Conservation (phyloP, 257 asterid species). For the Petunia secreta region DNA sequence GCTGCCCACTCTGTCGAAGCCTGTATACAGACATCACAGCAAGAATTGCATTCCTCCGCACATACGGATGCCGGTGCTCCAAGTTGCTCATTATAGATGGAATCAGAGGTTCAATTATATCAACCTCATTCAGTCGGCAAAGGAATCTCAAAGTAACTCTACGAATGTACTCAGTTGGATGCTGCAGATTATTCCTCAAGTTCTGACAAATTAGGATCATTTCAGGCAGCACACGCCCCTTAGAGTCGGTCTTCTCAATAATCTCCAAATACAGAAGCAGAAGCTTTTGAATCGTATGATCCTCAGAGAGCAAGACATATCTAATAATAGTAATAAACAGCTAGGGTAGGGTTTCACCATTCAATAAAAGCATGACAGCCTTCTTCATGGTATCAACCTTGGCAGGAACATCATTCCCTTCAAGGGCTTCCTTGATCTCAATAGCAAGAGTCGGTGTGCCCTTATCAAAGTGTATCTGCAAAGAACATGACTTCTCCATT, state of each 20-base stretch:
- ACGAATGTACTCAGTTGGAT: slow-evolving; percentile 90
- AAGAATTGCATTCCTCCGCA: slow-evolving; percentile 83
- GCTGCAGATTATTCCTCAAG: slow-evolving; percentile 83
- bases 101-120: slow-evolving; percentile 83
- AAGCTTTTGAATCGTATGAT: slow-evolving; percentile 84
- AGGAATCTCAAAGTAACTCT: slow-evolving; percentile 89
- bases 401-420: slow-evolving; percentile 74
- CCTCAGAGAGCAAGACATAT: slow-evolving; percentile 89
- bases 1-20: slow-evolving; percentile 92
- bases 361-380: slow-evolving; percentile 86
- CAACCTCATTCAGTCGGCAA: slow-evolving; percentile 88
- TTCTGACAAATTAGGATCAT: slow-evolving; percentile 94
- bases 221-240: slow-evolving; percentile 83
- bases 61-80: slow-evolving; percentile 89
- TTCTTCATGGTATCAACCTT: slow-evolving; percentile 88
- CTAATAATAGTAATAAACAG: slow-evolving; percentile 80
- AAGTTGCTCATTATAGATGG: slow-evolving; percentile 79
- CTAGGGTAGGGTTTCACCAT: slow-evolving; percentile 89
- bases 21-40: slow-evolving; percentile 85
- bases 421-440: slow-evolving; percentile 95
- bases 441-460: slow-evolving; percentile 83
- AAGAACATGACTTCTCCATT: slow-evolving; percentile 90
- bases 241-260: slow-evolving; percentile 82
- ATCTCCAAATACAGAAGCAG: slow-evolving; percentile 77
- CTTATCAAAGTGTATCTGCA: slow-evolving; percentile 87